Evolutionary conservation across 2,329 filamentous ascomycete genomes (phyloP), one percentile per base, ranked within the genome.

Genomic region (Fusarium sp.): DNA sequence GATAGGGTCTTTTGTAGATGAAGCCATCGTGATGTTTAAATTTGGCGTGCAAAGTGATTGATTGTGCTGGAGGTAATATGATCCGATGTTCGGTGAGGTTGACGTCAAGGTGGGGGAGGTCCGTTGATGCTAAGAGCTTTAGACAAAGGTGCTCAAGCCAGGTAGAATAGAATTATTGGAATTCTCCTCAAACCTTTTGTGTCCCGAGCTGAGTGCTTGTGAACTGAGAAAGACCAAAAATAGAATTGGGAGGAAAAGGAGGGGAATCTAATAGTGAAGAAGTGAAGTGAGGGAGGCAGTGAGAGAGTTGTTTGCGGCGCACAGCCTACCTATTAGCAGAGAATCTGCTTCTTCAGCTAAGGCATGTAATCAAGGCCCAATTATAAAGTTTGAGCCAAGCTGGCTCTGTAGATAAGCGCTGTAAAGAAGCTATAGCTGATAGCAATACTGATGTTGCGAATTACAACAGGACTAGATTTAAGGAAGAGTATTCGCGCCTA

Each of bases 1-100:
- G 77, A 96, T 95, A 78, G 89, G 89, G 78, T 90, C 89, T 77
- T 88, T 89, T 64, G 63, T 56, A 30, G 53, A 56, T 54, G 69
- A 63, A n/a, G 70, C 44, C 74, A 77, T 77, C 62, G 46, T 42
- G 62, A 56, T 35, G 46, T 32, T 38, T 33, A 23, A 23, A 32
- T 46, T 50, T 73, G 46, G 56, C 26, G 58, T 33, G 41, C 35
- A 48, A 58, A 46, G 58, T 40, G 50, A 10, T 45, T 52, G 53
- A 38, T 60, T 58, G 26, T 60, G 72, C 52, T 73, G 50, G 37
- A 15, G 49, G 35, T 56, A 30, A 27, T 52, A 50, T 55, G 42
- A 56, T 57, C 38, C 45, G 61, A 60, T 56, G 44, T 58, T 50
- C 49, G 46, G 62, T 27, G 52, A 65, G 40, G 44, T 66, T 63